These are phyloP conservation scores for Colletotrichum truncatum DNA, from an alignment of 2,329 filamentous ascomycete species.

Conservation along the genomic window DNA sequence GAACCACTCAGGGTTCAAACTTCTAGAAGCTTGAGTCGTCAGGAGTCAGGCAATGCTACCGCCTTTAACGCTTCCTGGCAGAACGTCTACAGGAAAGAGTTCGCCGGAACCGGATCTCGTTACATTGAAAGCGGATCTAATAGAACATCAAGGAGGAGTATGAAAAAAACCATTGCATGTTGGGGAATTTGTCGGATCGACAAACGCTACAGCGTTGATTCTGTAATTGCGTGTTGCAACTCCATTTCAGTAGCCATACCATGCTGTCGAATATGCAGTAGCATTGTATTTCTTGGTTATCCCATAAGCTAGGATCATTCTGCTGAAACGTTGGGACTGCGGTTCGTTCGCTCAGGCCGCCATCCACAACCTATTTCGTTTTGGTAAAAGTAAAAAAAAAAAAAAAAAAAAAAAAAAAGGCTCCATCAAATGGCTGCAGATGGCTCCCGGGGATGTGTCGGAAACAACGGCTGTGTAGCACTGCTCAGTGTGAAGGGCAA, in stretches of 20 bases:
- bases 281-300: neutral
- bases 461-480: neutral
- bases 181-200: constrained; percentile 15
- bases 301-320: constrained; percentile 5
- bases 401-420: too few species aligned
- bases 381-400: constrained; percentile 21
- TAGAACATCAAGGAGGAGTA: neutral
- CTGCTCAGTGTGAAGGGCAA: neutral
- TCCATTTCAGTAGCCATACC: neutral
- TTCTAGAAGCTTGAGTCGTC: constrained; percentile 19
- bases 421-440: neutral
- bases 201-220: neutral
- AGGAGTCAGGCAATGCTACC: constrained; percentile 12
- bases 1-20: neutral
- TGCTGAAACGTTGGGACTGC: constrained; percentile 22
- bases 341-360: constrained; percentile 28
- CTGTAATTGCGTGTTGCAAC: neutral
- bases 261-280: neutral
- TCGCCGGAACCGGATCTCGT: constrained; percentile 7
- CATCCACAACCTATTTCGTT: constrained; percentile 16
- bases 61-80: constrained; percentile 2
- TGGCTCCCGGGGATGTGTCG: neutral
- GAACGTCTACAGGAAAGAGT: constrained; percentile 1
- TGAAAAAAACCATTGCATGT: neutral
- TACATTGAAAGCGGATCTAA: constrained; percentile 7